Percentiles rank a stretch among this genome's conserved stretches.
Conservation (phyloP, 441 rosid genomes). For the Rhodomyrtus psidioides region DNA sequence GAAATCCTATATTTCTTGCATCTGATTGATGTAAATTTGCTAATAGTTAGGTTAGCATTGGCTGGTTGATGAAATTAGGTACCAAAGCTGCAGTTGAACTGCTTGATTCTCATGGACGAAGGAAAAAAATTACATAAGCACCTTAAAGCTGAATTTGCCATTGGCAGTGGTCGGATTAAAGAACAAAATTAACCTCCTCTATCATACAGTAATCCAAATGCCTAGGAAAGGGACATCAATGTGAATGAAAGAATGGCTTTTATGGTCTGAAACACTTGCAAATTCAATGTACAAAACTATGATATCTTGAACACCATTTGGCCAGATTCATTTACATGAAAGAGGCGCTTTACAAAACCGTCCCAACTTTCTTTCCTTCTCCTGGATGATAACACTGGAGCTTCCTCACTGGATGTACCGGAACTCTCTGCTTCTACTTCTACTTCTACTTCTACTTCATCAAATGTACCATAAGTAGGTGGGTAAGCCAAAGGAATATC, state of each 20-base stretch:
- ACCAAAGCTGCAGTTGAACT: not conserved
- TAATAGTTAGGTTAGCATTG: not conserved
- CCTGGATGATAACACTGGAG: not conserved
- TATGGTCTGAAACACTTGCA: not conserved
- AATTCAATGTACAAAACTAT: not conserved
- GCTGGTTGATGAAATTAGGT: not conserved
- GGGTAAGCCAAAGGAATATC: not conserved
- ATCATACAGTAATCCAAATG: not conserved
- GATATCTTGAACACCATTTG: not conserved
- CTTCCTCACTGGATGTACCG: not conserved
- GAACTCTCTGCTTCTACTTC: not conserved
- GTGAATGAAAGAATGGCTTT: not conserved
- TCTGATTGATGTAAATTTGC: not conserved
- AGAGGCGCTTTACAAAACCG: not conserved
- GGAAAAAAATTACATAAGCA: not conserved
- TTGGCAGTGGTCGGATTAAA: not conserved
- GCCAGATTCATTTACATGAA: not conserved
- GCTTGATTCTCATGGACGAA: not conserved
- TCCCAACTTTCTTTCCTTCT: constrained; percentile 1
- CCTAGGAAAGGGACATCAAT: not conserved
- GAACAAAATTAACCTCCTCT: not conserved
- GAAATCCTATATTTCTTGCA: not conserved
- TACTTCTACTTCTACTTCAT: not conserved
- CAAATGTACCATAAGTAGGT: not conserved
- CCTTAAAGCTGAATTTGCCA: not conserved